These are phyloP conservation scores for Neonectria punicea DNA, from an alignment of 2,329 filamentous ascomycete genomes.

Conservation along the genomic window DNA sequence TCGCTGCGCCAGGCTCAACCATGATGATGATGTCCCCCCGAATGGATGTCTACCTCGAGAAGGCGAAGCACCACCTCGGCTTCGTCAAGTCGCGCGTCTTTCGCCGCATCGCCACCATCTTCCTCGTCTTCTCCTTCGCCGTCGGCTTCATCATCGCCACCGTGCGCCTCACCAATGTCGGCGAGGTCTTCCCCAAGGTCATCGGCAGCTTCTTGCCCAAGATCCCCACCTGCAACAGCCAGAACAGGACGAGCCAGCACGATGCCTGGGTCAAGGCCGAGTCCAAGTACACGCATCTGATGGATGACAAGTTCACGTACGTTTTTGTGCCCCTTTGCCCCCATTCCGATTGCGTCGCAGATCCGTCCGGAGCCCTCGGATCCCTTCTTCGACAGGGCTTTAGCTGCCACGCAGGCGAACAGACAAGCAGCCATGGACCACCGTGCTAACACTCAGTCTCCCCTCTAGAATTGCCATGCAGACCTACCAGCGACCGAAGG, in stretches of 20 bases:
- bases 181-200: conserved; percentile 29
- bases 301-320: conserved; percentile 48
- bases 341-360: neutral
- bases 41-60: conserved; percentile 9
- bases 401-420: neutral
- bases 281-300: conserved; percentile 39
- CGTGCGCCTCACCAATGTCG: conserved; percentile 32
- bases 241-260: conserved; percentile 25
- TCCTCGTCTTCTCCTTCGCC: conserved; percentile 22
- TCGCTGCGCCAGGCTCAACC: neutral
- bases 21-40: neutral
- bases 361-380: neutral
- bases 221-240: conserved; percentile 31
- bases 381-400: neutral
- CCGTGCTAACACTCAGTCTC: neutral
- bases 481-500: conserved; percentile 50
- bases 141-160: conserved; percentile 30
- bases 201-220: conserved; percentile 30
- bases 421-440: neutral
- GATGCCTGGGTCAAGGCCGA: conserved; percentile 37
- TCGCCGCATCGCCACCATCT: conserved; percentile 24
- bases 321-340: conserved; percentile 3
- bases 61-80: conserved; percentile 19
- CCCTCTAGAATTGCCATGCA: conserved; percentile 49
- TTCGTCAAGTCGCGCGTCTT: conserved; percentile 36